phyloP scores from a whole-genome alignment of 2,329 filamentous ascomycete genomes.

The Talaromyces sp. region DNA sequence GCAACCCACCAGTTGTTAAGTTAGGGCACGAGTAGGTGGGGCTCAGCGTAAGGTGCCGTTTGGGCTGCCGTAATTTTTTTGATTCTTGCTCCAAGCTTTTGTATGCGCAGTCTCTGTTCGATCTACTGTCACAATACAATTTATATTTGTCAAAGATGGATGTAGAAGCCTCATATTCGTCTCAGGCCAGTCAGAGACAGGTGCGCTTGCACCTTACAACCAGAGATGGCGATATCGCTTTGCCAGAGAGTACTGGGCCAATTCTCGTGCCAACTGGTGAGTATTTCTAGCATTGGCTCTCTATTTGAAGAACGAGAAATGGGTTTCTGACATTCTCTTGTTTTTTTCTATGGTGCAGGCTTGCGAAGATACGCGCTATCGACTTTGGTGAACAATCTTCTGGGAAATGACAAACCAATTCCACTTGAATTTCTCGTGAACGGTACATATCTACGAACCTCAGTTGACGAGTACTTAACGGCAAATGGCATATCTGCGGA shows the following conservation, averaged over 20 bases:
- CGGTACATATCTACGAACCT: slow-evolving; percentile 82
- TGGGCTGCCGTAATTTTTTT: slow-evolving; percentile 12
- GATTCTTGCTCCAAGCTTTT: slow-evolving; percentile 9
- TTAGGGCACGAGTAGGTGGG: slow-evolving; percentile 1
- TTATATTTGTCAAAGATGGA: slow-evolving; percentile 11
- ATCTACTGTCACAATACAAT: neutral
- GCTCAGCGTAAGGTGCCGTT: slow-evolving; percentile 3
- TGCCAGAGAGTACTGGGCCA: slow-evolving; percentile 51
- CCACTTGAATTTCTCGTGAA: slow-evolving; percentile 89
- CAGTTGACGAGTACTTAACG: slow-evolving; percentile 83
- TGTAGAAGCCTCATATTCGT: slow-evolving; percentile 18
- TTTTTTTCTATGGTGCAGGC: slow-evolving; percentile 29
- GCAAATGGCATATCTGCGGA: slow-evolving; percentile 84
- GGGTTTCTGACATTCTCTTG: neutral
- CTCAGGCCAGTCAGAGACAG: slow-evolving; percentile 38
- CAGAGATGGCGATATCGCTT: slow-evolving; percentile 48
- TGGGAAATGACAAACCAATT: slow-evolving; percentile 49
- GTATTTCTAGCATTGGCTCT: neutral
- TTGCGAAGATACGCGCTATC: slow-evolving; percentile 57
- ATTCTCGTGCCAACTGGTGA: slow-evolving; percentile 55
- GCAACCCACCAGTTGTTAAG: too few relatives aligned
- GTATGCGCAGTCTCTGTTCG: neutral
- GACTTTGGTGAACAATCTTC: slow-evolving; percentile 57
- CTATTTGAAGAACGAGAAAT: neutral
- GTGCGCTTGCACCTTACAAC: slow-evolving; percentile 53